phyloP scores from a whole-genome alignment of 2,329 filamentous ascomycete species.

The Colletotrichum theobromicola region DNA sequence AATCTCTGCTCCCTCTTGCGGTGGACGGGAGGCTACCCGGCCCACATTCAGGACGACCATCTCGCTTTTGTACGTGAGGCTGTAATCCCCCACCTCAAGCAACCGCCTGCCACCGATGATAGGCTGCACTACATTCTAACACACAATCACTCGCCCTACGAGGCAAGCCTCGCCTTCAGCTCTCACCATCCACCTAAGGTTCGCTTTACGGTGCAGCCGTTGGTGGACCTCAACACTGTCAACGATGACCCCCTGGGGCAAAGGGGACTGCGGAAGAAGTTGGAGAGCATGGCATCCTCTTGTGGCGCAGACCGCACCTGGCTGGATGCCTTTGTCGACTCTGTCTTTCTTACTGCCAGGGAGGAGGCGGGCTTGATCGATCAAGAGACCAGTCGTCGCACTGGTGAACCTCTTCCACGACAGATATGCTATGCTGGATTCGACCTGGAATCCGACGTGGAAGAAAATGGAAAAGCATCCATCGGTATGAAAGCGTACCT shows the following conservation, averaged over 20 bases:
- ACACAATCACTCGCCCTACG: not conserved
- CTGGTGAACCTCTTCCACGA: not conserved
- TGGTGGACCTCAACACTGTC: not conserved
- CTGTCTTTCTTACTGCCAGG: not conserved
- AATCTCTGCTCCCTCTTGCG: not conserved
- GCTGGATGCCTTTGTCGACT: not conserved
- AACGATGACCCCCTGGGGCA: not conserved
- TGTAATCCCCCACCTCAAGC: not conserved
- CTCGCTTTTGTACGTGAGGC: constrained; percentile 1
- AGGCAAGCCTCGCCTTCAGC: constrained; percentile 5
- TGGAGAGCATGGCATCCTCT: not conserved
- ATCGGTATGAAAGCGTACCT: constrained; percentile 8
- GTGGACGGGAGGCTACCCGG: constrained; percentile 2
- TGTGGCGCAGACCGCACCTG: not conserved
- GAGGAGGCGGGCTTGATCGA: not conserved
- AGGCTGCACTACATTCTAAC: not conserved
- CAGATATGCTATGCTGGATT: not conserved
- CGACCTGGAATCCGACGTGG: not conserved
- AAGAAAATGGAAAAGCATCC: not conserved
- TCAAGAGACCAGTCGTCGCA: not conserved
- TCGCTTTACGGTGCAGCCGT: constrained; percentile 4
- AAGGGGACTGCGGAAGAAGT: constrained; percentile 1
- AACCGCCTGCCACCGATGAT: not conserved
- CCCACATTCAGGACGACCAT: not conserved
- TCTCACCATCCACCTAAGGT: not conserved